These are phyloP conservation scores for Fusarium papillatum DNA, from an alignment of 2,329 filamentous ascomycete genomes.

Conservation along the genomic window DNA sequence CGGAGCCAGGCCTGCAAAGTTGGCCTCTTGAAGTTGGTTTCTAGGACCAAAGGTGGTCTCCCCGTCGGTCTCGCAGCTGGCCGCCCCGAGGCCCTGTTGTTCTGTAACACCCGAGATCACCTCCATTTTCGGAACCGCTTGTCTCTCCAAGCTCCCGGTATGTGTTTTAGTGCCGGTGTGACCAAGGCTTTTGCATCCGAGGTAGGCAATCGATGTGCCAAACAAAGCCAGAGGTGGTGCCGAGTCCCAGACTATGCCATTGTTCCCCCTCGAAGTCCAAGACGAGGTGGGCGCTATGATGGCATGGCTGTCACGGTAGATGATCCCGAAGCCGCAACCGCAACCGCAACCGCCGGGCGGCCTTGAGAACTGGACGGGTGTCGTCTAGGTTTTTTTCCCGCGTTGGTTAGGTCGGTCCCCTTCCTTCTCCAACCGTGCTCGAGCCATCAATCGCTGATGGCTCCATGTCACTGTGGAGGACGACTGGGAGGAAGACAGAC, in stretches of 20 bases:
- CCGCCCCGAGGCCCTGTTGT: constrained; percentile 12
- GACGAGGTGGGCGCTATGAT: constrained; percentile 2
- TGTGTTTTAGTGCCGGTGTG: constrained; percentile 24
- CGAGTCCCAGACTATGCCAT: constrained; percentile 1
- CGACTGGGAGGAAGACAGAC: constrained; percentile 16
- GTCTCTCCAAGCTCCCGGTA: constrained; percentile 38
- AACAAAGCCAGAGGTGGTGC: neutral
- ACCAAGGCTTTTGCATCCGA: constrained; percentile 17
- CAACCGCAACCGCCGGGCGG: constrained; percentile 19
- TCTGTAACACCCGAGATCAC: constrained; percentile 25
- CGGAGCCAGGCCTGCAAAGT: constrained; percentile 13
- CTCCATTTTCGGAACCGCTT: constrained; percentile 25
- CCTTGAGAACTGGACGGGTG: constrained; percentile 15
- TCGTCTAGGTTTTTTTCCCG: constrained; percentile 27
- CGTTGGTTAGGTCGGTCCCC: constrained; percentile 21
- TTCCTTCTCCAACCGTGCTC: constrained; percentile 31
- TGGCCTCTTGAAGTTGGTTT: constrained; percentile 35
- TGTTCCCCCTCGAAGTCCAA: neutral
- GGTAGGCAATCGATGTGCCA: constrained; percentile 4
- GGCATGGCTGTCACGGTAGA: constrained; percentile 21
- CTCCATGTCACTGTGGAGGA: constrained; percentile 30
- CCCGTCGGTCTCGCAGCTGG: constrained; percentile 6
- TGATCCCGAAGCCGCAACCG: constrained; percentile 25
- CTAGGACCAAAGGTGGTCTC: constrained; percentile 16
- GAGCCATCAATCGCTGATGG: constrained; percentile 31